Evolutionary conservation across 371 early-diverging fungal species (phyloP), one percentile per base, ranked within the genome.

Genomic region (Mortierella sp.): DNA sequence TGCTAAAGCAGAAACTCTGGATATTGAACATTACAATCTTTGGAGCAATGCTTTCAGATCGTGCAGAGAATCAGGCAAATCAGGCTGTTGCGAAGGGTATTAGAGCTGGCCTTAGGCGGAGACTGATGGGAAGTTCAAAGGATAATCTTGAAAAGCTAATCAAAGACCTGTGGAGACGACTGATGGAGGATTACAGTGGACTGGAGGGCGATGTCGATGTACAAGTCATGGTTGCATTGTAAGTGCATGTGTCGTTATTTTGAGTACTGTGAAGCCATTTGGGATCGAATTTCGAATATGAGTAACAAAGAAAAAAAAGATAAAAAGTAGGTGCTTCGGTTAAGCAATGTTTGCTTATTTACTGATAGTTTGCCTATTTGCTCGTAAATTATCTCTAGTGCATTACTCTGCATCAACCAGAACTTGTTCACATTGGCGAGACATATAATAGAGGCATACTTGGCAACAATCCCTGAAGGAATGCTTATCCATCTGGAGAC

Each of bases 401-500:
- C 56, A 19, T 40, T 79, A 58, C 63, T 79, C 28, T 79, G 79
- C 34, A 64, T 73, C 61, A 73, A 79, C 45, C 79, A 79, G 60
- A 79, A 73, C 66, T 29, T 79, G 66, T 66, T 66, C 19, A 28
- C 59, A 1, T 56, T 74, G 40, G 79, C 64, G 22, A 62, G 68
- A 42, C 74, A 79, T 64, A 67, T 63, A 37, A 66, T 58, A 31
- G 79, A 79, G 56, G 63, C 70, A 12, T 79, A 79, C 31, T 35
- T 79, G 70, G 73, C 70, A 22, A 79, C 79, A 1, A 70, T 79
- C 22, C 79, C 79, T 2, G 79, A 79, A 13, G 79, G 70, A 22
- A 56, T 79, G 74, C 26, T 79, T 70, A 79, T 79, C 32, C 79
- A 79, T 64, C 49, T 79, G 51, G 79, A 79, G 64, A 70, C 79